Evolutionary conservation across 2,329 filamentous ascomycete species (phyloP).

Genomic region (Harringtonia aguacate): DNA sequence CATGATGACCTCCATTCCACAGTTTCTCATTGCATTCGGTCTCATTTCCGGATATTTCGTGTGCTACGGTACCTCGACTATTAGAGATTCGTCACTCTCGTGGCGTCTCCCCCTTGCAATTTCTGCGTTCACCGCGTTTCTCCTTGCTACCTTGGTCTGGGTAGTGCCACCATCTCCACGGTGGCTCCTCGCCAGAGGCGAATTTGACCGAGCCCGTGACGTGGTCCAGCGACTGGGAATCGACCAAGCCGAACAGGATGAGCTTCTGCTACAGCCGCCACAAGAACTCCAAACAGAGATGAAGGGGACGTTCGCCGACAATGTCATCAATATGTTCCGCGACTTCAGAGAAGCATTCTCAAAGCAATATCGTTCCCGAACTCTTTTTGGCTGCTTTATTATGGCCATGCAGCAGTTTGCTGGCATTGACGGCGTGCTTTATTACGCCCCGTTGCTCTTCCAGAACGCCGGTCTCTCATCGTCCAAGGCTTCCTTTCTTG

Average conservation of each 20-base stretch:
- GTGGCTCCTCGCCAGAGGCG: constrained; percentile 38
- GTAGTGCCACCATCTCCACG: constrained; percentile 41
- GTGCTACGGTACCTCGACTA: constrained; percentile 43
- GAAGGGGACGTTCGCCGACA: constrained; percentile 18
- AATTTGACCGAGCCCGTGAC: constrained; percentile 29
- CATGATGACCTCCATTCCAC: constrained; percentile 38
- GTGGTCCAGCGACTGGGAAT: constrained; percentile 30
- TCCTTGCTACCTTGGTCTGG: constrained; percentile 17
- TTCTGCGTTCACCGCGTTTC: constrained; percentile 23
- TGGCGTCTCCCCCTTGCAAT: constrained; percentile 44
- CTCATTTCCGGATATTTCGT: constrained; percentile 47
- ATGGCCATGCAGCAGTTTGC: constrained; percentile 49
- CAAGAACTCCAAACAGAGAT: constrained; percentile 15
- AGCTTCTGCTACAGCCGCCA: constrained; percentile 17
- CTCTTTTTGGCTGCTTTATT: constrained; percentile 43
- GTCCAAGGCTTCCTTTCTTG: constrained; percentile 41
- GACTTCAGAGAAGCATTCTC: constrained; percentile 24
- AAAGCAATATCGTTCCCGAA: constrained; percentile 29
- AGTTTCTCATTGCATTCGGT: constrained; percentile 40
- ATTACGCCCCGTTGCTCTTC: constrained; percentile 51
- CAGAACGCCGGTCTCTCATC: constrained; percentile 45
- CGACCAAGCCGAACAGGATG: constrained; percentile 30
- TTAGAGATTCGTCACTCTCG: constrained; percentile 32
- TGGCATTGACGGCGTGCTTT: constrained; percentile 50
- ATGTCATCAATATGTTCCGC: constrained; percentile 16